Evolutionary conservation across 164 flowering plant species (phyloP).

Genomic region (Protea cynaroides): DNA sequence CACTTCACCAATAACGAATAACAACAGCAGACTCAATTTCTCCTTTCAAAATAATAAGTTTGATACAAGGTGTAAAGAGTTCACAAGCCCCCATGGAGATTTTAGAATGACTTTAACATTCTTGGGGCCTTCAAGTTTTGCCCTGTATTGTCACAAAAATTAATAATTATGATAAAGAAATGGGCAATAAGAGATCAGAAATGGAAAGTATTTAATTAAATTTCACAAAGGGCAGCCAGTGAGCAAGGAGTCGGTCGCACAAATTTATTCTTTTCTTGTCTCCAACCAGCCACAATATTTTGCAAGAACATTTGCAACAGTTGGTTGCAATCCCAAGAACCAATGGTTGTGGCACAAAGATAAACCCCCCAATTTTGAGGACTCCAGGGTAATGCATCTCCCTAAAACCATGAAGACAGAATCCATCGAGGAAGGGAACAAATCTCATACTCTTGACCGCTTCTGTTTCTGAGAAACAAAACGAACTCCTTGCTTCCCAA

Average conservation of each 20-base stretch:
- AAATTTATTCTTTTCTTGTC: background rate
- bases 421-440: background rate
- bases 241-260: background rate
- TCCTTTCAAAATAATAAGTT: background rate
- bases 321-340: background rate
- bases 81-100: background rate
- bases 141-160: background rate
- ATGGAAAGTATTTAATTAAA: no score
- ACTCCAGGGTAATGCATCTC: constrained; percentile 1
- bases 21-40: background rate
- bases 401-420: background rate
- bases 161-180: background rate
- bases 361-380: background rate
- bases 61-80: background rate
- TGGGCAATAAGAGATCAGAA: background rate
- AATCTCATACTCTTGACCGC: constrained; percentile 32
- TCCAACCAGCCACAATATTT: background rate
- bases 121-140: background rate
- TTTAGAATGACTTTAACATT: background rate
- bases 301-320: background rate
- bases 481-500: constrained; percentile 82
- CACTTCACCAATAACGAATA: background rate
- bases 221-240: no score
- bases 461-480: constrained; percentile 78
- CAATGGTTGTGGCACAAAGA: background rate